A percentile compares a stretch with the other conserved stretches of the same genome.
These are phyloP conservation scores for Graphilbum sp. DNA, from an alignment of 2,329 filamentous ascomycete species.

Conservation along the genomic window DNA sequence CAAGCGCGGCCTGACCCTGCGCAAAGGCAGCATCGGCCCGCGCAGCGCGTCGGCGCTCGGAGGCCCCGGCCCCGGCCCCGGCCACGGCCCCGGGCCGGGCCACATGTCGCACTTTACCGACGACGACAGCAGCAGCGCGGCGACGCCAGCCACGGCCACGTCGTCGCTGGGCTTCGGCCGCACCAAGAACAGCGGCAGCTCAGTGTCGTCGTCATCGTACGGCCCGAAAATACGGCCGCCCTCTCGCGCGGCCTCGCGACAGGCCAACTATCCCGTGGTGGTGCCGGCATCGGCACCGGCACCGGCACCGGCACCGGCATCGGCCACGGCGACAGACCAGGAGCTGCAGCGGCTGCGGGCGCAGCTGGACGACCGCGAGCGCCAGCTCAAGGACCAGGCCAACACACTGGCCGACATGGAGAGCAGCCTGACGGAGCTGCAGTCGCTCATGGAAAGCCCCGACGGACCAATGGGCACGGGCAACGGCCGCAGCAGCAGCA, in stretches of 20 bases:
- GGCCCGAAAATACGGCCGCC: conserved; percentile 34
- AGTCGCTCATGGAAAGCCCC: conserved; percentile 46
- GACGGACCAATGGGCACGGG: conserved; percentile 19
- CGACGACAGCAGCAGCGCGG: neutral
- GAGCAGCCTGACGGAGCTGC: conserved; percentile 62
- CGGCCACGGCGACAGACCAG: conserved; percentile 19
- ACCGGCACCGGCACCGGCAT: neutral
- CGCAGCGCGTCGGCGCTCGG: conserved; percentile 46
- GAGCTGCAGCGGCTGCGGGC: conserved; percentile 57
- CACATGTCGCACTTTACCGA: neutral
- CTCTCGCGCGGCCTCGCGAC: conserved; percentile 25
- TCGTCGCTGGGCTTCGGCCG: conserved; percentile 18
- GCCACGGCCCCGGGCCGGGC: no score
- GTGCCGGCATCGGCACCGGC: no score
- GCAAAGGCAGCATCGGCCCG: conserved; percentile 34
- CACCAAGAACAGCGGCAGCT: conserved; percentile 37
- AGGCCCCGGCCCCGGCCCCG: conserved; percentile 35
- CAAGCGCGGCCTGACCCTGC: conserved; percentile 25
- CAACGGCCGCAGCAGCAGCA: no score
- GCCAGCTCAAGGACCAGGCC: conserved; percentile 77
- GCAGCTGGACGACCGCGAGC: conserved; percentile 70
- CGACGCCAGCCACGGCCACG: conserved; percentile 31
- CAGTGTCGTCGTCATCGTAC: conserved; percentile 31
- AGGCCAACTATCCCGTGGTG: neutral
- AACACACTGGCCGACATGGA: conserved; percentile 80